A percentile compares a stretch with the other conserved stretches of the same genome.
Conservation (phyloP, 352 stramenopile genomes). For the Phytopythium helicoides region DNA sequence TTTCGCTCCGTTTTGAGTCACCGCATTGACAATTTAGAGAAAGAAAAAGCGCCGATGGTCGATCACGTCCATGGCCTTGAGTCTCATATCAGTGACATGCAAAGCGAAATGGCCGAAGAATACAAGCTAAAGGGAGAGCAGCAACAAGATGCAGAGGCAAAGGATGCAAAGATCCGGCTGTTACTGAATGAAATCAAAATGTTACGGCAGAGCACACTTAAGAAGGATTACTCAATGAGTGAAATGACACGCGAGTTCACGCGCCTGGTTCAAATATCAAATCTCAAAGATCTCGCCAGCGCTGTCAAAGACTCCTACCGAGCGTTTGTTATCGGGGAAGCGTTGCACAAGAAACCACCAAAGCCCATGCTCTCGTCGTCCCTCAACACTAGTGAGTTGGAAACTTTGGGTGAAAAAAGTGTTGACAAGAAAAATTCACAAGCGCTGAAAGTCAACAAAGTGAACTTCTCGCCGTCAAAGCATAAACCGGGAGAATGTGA, state of each 20-base stretch:
- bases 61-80: conserved; percentile 57
- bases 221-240: conserved; percentile 77
- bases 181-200: conserved; percentile 73
- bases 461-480: background rate
- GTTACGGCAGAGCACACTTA: conserved; percentile 65
- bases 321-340: conserved; percentile 70
- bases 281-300: conserved; percentile 75
- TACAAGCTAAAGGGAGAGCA: conserved; percentile 59
- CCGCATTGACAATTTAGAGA: conserved; percentile 73
- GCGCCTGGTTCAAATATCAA: conserved; percentile 66
- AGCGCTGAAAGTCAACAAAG: background rate
- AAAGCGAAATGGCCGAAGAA: conserved; percentile 72
- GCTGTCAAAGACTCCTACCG: conserved; percentile 82
- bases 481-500: background rate
- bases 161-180: conserved; percentile 76
- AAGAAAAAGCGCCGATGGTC: conserved; percentile 68
- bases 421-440: background rate
- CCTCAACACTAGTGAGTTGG: background rate
- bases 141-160: conserved; percentile 63
- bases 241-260: conserved; percentile 82
- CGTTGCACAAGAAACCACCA: conserved; percentile 55
- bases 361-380: background rate
- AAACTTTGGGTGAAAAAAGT: background rate
- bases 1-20: conserved; percentile 79
- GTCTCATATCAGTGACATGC: conserved; percentile 70